Evolutionary conservation across 1,139 yeast genomes (phyloP).

Genomic region (Suhomyces bolitotheri): DNA sequence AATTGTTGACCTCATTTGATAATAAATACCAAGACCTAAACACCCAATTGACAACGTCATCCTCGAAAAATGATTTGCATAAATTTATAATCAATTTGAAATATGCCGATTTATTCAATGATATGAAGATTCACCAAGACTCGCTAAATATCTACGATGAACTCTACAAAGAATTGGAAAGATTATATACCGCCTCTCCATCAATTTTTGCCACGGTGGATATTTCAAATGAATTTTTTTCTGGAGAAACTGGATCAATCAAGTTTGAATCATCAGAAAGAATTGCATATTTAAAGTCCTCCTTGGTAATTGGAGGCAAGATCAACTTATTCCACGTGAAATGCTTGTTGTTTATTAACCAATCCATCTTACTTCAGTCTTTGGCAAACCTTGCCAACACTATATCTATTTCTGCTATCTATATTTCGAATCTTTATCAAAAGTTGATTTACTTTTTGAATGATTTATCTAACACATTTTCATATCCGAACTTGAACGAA

Average conservation of each 20-base stretch:
- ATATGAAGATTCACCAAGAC: constrained; percentile 59
- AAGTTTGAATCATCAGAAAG: constrained; percentile 20
- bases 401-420: constrained; percentile 35
- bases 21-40: constrained; percentile 44
- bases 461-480: constrained; percentile 31
- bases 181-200: constrained; percentile 23
- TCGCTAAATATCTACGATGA: constrained; percentile 51
- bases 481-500: constrained; percentile 23
- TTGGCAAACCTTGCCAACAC: constrained; percentile 31
- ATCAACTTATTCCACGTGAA: constrained; percentile 29
- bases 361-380: constrained; percentile 29
- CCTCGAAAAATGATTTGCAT: constrained; percentile 24
- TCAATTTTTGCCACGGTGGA: constrained; percentile 14
- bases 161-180: constrained; percentile 26
- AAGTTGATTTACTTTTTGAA: constrained; percentile 38
- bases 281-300: constrained; percentile 20
- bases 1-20: constrained; percentile 59
- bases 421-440: constrained; percentile 35
- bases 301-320: constrained; percentile 15
- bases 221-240: not conserved
- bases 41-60: constrained; percentile 29
- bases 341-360: constrained; percentile 30
- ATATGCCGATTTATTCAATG: constrained; percentile 38
- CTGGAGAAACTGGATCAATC: constrained; percentile 4
- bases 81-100: constrained; percentile 21